Evolutionary conservation across 2,329 filamentous ascomycete species (phyloP).

Genomic region (Juglanconis oblonga): DNA sequence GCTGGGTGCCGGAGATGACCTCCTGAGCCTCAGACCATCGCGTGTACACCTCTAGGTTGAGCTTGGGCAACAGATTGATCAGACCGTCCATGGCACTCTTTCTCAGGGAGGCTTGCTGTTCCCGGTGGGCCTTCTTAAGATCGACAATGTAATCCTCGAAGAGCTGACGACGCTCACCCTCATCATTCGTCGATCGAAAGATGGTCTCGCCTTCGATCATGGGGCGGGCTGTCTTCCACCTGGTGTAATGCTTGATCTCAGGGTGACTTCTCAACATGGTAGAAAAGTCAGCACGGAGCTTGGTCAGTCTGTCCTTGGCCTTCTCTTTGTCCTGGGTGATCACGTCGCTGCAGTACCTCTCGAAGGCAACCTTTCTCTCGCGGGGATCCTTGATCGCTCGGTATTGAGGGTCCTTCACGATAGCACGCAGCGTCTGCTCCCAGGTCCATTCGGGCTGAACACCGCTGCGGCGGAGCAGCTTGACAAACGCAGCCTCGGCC

Average conservation of each 20-base stretch:
- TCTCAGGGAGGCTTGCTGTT: slow-evolving; percentile 68
- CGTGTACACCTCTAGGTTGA: slow-evolving; percentile 89
- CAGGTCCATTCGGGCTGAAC: slow-evolving; percentile 91
- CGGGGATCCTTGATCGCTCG: slow-evolving; percentile 89
- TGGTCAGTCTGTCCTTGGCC: slow-evolving; percentile 87
- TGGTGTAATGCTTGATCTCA: slow-evolving; percentile 94
- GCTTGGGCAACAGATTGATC: slow-evolving; percentile 69
- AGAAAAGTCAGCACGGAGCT: slow-evolving; percentile 89
- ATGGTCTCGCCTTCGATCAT: slow-evolving; percentile 95
- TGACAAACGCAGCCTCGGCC: slow-evolving; percentile 88
- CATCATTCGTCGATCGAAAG: slow-evolving; percentile 85
- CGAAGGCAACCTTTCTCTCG: slow-evolving; percentile 85
- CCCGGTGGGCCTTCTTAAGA: slow-evolving; percentile 75
- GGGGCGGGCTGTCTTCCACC: slow-evolving; percentile 92
- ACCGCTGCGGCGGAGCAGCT: slow-evolving; percentile 78
- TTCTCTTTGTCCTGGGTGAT: slow-evolving; percentile 90
- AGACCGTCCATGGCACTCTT: slow-evolving; percentile 84
- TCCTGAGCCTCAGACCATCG: slow-evolving; percentile 89
- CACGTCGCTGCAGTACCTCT: slow-evolving; percentile 91
- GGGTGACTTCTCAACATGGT: slow-evolving; percentile 95
- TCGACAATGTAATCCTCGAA: slow-evolving; percentile 92
- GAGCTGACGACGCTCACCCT: slow-evolving; percentile 81
- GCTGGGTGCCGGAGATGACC: slow-evolving; percentile 72
- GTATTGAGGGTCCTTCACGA: slow-evolving; percentile 89
- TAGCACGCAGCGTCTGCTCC: slow-evolving; percentile 82